Percentiles rank a stretch among this genome's conserved stretches.
These are phyloP conservation scores for Populus simonii DNA, from an alignment of 345 rosid genomes.

Conservation along the genomic window DNA sequence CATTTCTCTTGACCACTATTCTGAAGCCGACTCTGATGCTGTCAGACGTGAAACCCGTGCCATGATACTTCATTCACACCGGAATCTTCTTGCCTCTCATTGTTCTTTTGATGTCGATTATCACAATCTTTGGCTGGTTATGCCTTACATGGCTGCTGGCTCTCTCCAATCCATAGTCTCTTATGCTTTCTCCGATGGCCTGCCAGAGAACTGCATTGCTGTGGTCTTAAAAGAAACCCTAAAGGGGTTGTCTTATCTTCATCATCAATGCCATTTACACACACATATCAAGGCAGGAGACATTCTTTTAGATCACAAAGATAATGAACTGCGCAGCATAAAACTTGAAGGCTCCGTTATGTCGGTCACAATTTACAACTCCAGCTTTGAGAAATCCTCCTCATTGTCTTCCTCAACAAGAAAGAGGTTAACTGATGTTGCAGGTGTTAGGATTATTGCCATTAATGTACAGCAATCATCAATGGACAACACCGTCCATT, in stretches of 20 bases:
- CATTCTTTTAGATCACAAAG: slow-evolving; percentile 50
- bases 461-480: too few species aligned
- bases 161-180: slow-evolving; percentile 76
- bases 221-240: slow-evolving; percentile 66
- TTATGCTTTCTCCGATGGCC: slow-evolving; percentile 58
- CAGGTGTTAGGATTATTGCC: too few species aligned
- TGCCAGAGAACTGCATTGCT: slow-evolving; percentile 73
- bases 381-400: slow-evolving; percentile 14
- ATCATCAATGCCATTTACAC: slow-evolving; percentile 74
- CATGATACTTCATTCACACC: slow-evolving; percentile 75
- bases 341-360: slow-evolving; percentile 87
- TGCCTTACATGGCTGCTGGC: slow-evolving; percentile 92
- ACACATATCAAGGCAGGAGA: slow-evolving; percentile 79
- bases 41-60: slow-evolving; percentile 70
- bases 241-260: slow-evolving; percentile 63
- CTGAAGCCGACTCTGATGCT: slow-evolving; percentile 57
- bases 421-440: slow-evolving; percentile 54
- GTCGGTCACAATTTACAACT: slow-evolving; percentile 66
- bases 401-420: slow-evolving; percentile 29
- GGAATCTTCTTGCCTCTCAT: slow-evolving; percentile 67
- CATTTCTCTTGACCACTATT: slow-evolving; percentile 50
- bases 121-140: slow-evolving; percentile 78
- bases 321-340: slow-evolving; percentile 42
- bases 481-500: too few species aligned
- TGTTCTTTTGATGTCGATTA: slow-evolving; percentile 68